Conservation (phyloP, 441 rosid genomes). For the Lepidium campestre region DNA sequence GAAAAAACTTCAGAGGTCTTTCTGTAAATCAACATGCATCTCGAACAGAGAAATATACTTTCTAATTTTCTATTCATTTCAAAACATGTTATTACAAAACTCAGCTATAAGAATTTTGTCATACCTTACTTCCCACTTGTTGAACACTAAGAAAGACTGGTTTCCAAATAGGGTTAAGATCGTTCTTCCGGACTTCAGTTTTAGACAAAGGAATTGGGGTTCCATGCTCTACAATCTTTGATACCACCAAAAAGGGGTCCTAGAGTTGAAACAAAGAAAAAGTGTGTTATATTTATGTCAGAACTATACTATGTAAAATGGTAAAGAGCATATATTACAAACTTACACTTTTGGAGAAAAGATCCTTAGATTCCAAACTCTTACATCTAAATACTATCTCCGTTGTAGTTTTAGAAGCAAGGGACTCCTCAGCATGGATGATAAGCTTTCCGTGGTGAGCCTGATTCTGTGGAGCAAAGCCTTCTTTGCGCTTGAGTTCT, state of each 20-base stretch:
- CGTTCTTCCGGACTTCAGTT: slow-evolving; percentile 82
- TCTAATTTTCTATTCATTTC: neutral
- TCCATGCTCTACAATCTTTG: slow-evolving; percentile 64
- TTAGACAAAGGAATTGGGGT: slow-evolving; percentile 64
- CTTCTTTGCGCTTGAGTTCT: slow-evolving; percentile 56
- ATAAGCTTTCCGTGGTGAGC: slow-evolving; percentile 54
- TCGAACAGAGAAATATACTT: neutral
- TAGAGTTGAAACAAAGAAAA: slow-evolving; percentile 29
- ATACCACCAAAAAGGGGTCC: slow-evolving; percentile 86
- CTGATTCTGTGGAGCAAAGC: slow-evolving; percentile 31
- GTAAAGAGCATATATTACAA: slow-evolving; percentile 3
- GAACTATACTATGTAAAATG: neutral
- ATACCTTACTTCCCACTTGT: slow-evolving; percentile 93
- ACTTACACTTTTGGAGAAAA: slow-evolving; percentile 79
- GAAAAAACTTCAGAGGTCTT: slow-evolving; percentile 5
- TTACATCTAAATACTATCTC: slow-evolving; percentile 74
- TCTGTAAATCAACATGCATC: neutral
- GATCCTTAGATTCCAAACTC: slow-evolving; percentile 74
- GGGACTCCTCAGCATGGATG: slow-evolving; percentile 82
- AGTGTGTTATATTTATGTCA: neutral
- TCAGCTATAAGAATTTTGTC: neutral
- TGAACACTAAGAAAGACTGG: slow-evolving; percentile 71
- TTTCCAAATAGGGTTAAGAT: slow-evolving; percentile 71
- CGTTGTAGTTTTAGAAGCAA: slow-evolving; percentile 58
- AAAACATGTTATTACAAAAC: neutral